A percentile compares a stretch with the other conserved stretches of the same genome.
Evolutionary conservation across 306 rosid species (phyloP).

Genomic region (Morella rubra): DNA sequence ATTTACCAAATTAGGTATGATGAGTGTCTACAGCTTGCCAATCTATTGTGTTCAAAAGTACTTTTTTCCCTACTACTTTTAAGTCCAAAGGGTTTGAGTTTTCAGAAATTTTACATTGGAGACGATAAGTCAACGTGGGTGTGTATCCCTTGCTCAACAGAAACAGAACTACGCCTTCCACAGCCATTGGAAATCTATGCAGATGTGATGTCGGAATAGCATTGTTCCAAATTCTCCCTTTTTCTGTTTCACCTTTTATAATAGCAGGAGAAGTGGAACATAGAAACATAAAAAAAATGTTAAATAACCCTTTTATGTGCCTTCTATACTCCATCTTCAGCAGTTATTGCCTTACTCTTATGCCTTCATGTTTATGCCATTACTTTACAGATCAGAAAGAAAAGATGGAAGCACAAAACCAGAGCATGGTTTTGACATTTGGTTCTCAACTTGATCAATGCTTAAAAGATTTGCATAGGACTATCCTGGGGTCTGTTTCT

Average conservation of each 20-base stretch:
- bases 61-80: not conserved
- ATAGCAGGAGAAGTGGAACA: not conserved
- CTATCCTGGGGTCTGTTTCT: conserved; percentile 64
- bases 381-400: conserved; percentile 61
- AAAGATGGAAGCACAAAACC: conserved; percentile 69
- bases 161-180: not conserved
- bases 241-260: too few species aligned
- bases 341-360: not conserved
- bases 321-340: not conserved
- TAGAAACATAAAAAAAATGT: not conserved
- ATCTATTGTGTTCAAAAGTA: not conserved
- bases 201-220: not conserved
- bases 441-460: conserved; percentile 65
- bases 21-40: not conserved
- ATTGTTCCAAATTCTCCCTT: not conserved
- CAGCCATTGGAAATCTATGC: not conserved
- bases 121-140: not conserved
- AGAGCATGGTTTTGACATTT: conserved; percentile 56
- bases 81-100: not conserved
- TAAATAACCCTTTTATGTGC: not conserved
- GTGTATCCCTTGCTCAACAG: not conserved
- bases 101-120: not conserved
- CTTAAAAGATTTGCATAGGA: conserved; percentile 63
- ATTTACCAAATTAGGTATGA: conserved; percentile 70
- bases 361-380: not conserved